Evolutionary conservation across 1,139 yeast species (phyloP), one percentile per base, ranked within the genome.

Genomic region (Diutina scorzettiae): DNA sequence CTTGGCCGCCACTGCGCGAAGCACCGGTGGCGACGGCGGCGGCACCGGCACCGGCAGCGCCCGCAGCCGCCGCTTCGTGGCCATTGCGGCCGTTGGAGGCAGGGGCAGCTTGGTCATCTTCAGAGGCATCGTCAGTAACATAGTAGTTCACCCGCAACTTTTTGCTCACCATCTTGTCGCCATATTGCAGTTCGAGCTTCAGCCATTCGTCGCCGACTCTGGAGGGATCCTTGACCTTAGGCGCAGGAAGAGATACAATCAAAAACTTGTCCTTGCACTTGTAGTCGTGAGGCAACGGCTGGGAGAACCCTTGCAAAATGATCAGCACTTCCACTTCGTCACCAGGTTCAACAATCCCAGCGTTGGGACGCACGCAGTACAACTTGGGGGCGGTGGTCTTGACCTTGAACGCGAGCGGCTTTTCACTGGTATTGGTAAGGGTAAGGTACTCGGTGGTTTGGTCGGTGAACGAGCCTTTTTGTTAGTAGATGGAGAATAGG

Each of bases 341-440:
- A 32, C 94, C 93, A 12, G 97, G 91, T 34, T 69, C 71, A 45
- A 91, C 70, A 34, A 81, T 64, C 23, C 94, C 77, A 45, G 96
- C 93, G 60, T 89, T 91, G 46, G 98, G 98, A 63, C 96, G 81
- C 44, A 91, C 97, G 62, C 96, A 85, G 68, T 89, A 85, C 59
- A 86, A 72, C 61, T 85, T 89, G 46, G 99, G 99, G 12, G 97
- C 96, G 8, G 99, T 91, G 41, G 99, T 91, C 65, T 91, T 93
- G 56, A 93, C 96, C 68, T 93, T 93, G 71, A 86, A 91, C 27
- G 96, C 96, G 55, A 76, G 64, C 41, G 81, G 72, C 33, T 77
- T 65, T 27, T 64, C 59, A 20, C 85, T 63, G 45, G 76, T 73
- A 65, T 91, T 91, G 46, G 74, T 68, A 53, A 89, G 76, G 43